A percentile compares a stretch with the other conserved stretches of the same genome.
Conservation (phyloP, 176 grass and related monocot species). For the Elymus sibiricus region DNA sequence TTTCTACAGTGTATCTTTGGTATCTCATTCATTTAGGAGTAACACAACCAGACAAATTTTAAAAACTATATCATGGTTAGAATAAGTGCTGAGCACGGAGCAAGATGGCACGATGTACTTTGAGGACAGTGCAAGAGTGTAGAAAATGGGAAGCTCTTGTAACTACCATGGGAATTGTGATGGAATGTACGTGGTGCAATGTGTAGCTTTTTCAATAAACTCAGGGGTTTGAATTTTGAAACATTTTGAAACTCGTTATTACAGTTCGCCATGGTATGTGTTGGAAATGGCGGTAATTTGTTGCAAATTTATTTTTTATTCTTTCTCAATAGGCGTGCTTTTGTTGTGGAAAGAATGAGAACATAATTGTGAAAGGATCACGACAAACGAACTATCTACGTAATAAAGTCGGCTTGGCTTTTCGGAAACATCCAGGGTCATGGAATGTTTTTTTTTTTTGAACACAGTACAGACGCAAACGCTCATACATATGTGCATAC, state of each 20-base stretch:
- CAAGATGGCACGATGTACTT: neutral
- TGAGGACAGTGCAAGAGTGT: conserved; percentile 12
- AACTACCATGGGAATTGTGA: neutral
- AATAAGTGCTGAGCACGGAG: conserved; percentile 36
- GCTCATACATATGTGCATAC: too few relatives aligned
- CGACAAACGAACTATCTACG: neutral
- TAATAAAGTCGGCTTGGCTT: conserved; percentile 22
- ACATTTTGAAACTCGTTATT: neutral
- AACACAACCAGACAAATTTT: neutral
- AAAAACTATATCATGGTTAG: neutral
- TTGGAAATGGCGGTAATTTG: neutral
- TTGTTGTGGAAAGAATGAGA: neutral
- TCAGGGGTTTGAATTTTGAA: neutral
- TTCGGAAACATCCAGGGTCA: conserved; percentile 25
- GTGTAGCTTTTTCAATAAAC: neutral
- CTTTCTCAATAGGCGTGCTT: neutral
- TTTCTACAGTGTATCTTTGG: neutral
- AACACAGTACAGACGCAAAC: too few relatives aligned
- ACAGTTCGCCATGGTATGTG: neutral
- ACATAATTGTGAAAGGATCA: neutral
- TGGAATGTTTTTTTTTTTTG: too few relatives aligned
- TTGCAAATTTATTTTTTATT: neutral
- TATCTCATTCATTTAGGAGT: conserved; percentile 28
- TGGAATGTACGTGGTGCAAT: neutral
- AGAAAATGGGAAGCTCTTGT: neutral